Percentiles rank a stretch among this genome's conserved stretches.
Evolutionary conservation across 106 monocot genomes (phyloP).

Genomic region (Allium sativum): DNA sequence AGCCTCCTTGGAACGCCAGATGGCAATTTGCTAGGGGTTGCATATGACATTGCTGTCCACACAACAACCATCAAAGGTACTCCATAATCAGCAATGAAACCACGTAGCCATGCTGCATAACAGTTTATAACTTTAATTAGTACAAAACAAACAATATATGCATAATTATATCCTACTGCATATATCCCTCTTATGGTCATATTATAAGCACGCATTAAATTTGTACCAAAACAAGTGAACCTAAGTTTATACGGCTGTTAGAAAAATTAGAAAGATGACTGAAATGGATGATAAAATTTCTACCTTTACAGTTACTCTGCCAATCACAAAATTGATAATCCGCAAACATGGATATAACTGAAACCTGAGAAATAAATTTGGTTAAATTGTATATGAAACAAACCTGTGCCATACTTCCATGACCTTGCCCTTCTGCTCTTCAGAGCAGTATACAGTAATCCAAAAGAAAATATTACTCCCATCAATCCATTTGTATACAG

Average conservation of each 20-base stretch:
- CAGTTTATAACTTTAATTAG: not conserved
- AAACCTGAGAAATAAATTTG: not conserved
- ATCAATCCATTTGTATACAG: constrained; percentile 77
- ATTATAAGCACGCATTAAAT: too few relatives aligned
- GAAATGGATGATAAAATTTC: too few relatives aligned
- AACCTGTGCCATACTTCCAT: constrained; percentile 88
- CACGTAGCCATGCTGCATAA: constrained; percentile 71
- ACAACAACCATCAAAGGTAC: constrained; percentile 87
- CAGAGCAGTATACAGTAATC: constrained; percentile 68
- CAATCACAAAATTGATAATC: too few relatives aligned
- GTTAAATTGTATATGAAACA: constrained; percentile 5
- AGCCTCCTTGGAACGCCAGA: constrained; percentile 84
- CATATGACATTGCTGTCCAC: constrained; percentile 81
- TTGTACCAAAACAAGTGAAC: too few relatives aligned
- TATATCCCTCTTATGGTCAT: too few relatives aligned
- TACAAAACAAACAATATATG: not conserved
- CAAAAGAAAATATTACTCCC: constrained; percentile 63
- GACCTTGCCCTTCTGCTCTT: constrained; percentile 73
- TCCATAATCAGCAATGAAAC: constrained; percentile 90
- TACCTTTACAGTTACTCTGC: too few relatives aligned
- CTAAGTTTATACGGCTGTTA: too few relatives aligned
- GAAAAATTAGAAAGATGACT: too few relatives aligned
- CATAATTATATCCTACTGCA: too few relatives aligned
- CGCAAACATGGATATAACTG: too few relatives aligned
- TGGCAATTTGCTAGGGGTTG: constrained; percentile 51